Evolutionary conservation across 345 rosid species (phyloP), one percentile per base, ranked within the genome.

Genomic region (Pelargonium nanum): DNA sequence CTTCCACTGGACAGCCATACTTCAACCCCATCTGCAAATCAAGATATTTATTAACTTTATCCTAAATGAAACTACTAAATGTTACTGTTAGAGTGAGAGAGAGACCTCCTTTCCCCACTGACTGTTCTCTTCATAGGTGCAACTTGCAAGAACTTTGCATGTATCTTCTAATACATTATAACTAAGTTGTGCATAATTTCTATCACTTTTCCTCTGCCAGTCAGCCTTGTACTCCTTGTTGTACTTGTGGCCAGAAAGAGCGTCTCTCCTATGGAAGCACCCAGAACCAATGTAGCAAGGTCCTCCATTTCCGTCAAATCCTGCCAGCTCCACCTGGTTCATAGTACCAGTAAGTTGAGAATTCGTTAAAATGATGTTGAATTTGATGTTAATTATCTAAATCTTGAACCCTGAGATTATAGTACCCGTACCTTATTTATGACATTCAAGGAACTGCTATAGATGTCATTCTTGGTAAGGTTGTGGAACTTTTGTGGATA

Each of bases 101-200:
- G 7, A 24, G 26, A 75, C 85, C 80, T 78, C 85, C 44, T 75
- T 67, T 10, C 85, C 85, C 85, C 85, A 81, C 22, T n/a, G 61
- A 50, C 75, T 73, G 24, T 53, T 64, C 20, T 71, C 24, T 52
- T 81, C 85, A 48, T 64, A 73, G 34, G 44, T 21, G 45, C 80
- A 71, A 45, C 68, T 65, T 32, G 77, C 75, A 53, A 77, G 64
- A 48, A 64, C 20, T 68, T 78, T 69, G 23, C 72, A 60, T 45
- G 56, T 57, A 55, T 77, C 72, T 64, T 77, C 85, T 25, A 77
- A 52, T 58, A 64, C 71, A 53, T 24, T 0, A 1, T 22, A 55
- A 53, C 56, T 64, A 4, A 34, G 45, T 34, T 34, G 10, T 50
- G 48, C 69, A 5, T 64, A 22, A n/a, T 20, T 56, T 9, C 61